A percentile compares a stretch with the other conserved stretches of the same genome.
phyloP scores from a whole-genome alignment of 2,329 filamentous ascomycete species.

The Davidsoniella australis region DNA sequence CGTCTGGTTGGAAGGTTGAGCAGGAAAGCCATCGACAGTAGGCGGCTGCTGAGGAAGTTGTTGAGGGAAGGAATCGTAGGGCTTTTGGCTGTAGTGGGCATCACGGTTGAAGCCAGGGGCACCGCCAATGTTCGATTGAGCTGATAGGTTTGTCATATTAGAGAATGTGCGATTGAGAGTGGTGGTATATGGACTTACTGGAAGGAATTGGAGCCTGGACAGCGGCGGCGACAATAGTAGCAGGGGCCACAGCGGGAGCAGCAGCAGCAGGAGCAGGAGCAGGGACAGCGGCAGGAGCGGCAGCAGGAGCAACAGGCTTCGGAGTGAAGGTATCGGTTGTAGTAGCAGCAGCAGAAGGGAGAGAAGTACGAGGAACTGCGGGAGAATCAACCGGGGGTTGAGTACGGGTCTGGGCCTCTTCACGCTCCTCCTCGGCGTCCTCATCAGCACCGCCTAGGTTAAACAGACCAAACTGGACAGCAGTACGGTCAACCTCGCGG shows the following conservation, averaged over 20 bases:
- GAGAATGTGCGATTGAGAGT: neutral
- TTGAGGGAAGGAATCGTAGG: slow-evolving; percentile 43
- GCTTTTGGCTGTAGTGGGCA: slow-evolving; percentile 32
- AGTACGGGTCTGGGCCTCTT: slow-evolving; percentile 85
- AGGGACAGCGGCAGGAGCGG: slow-evolving; percentile 19
- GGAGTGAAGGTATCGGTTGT: slow-evolving; percentile 38
- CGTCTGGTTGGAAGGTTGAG: slow-evolving; percentile 39
- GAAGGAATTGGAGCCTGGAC: neutral
- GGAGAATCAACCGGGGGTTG: slow-evolving; percentile 91
- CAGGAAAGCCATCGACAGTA: slow-evolving; percentile 19
- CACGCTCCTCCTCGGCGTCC: slow-evolving; percentile 84
- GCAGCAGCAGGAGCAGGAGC: neutral
- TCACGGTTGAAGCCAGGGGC: slow-evolving; percentile 10
- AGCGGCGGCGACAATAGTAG: slow-evolving; percentile 14
- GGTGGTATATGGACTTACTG: neutral
- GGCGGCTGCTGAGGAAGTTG: slow-evolving; percentile 35
- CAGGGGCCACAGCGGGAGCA: slow-evolving; percentile 14
- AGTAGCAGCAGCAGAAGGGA: slow-evolving; percentile 54
- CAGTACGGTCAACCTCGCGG: slow-evolving; percentile 79
- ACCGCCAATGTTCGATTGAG: slow-evolving; percentile 1
- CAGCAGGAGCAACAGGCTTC: slow-evolving; percentile 30
- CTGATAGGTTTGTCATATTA: neutral
- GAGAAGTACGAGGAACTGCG: slow-evolving; percentile 65
- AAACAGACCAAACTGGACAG: slow-evolving; percentile 93
- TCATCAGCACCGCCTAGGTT: slow-evolving; percentile 70